phyloP scores from a whole-genome alignment of 2,329 filamentous ascomycete species.

The Pseudocercospora musae region DNA sequence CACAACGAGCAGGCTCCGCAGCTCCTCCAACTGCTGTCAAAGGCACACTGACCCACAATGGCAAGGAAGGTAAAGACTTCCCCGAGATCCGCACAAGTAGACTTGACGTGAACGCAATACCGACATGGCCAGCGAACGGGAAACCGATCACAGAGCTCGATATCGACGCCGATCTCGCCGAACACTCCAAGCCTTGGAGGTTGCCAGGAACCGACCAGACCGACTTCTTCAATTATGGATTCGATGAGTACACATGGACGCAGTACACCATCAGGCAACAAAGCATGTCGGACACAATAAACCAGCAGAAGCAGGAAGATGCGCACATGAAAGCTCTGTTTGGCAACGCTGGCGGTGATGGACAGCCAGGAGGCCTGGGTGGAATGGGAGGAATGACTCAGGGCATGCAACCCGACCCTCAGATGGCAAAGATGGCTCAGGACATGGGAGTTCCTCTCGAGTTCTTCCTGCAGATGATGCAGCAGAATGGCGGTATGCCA shows the following conservation, averaged over 20 bases:
- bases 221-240: conserved; percentile 99
- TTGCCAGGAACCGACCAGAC: conserved; percentile 90
- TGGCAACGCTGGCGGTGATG: conserved; percentile 32
- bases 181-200: conserved; percentile 88
- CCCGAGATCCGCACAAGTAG: conserved; percentile 70
- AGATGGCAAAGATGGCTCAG: conserved; percentile 56
- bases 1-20: conserved; percentile 16
- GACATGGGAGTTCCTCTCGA: conserved; percentile 40
- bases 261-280: conserved; percentile 90
- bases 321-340: conserved; percentile 61
- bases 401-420: conserved; percentile 44
- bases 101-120: conserved; percentile 79
- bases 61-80: conserved; percentile 57
- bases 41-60: conserved; percentile 44
- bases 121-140: conserved; percentile 63
- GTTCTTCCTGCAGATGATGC: conserved; percentile 23
- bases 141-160: conserved; percentile 67
- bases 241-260: conserved; percentile 97
- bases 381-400: conserved; percentile 29
- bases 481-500: conserved; percentile 33
- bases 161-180: conserved; percentile 55
- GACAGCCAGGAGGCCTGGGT: conserved; percentile 26
- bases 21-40: conserved; percentile 31
- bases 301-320: conserved; percentile 71
- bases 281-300: conserved; percentile 70